These are phyloP conservation scores for Candida xyloterini DNA, from an alignment of 805 yeast genomes.

Conservation along the genomic window DNA sequence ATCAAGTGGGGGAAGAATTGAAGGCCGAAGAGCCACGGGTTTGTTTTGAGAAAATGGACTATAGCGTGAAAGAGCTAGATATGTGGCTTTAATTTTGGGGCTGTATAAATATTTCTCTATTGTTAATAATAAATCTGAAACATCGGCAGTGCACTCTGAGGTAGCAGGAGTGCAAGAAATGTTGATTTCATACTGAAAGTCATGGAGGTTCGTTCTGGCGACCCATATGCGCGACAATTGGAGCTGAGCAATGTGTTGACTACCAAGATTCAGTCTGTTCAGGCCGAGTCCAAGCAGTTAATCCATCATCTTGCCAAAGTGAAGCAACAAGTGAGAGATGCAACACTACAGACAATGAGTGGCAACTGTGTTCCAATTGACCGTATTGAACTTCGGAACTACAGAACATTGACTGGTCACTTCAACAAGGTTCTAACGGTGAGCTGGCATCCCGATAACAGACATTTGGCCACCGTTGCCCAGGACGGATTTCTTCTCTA, in stretches of 20 bases:
- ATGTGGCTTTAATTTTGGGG: conserved; percentile 25
- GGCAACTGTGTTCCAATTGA: conserved; percentile 20
- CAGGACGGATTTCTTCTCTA: conserved; percentile 83
- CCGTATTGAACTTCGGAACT: conserved; percentile 16
- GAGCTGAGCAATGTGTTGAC: conserved; percentile 23
- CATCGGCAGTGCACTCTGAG: conserved; percentile 19
- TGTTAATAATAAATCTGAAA: conserved; percentile 16
- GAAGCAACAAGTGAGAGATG: conserved; percentile 29
- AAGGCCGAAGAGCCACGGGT: conserved; percentile 13
- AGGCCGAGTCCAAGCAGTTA: conserved; percentile 26
- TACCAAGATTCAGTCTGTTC: conserved; percentile 23
- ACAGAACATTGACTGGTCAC: conserved; percentile 56
- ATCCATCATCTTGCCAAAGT: conserved; percentile 26
- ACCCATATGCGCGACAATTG: conserved; percentile 24
- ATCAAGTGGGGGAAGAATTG: conserved; percentile 26
- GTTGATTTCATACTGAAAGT: conserved; percentile 1
- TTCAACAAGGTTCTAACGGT: conserved; percentile 67
- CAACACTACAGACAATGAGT: conserved; percentile 26
- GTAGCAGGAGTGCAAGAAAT: conserved; percentile 7
- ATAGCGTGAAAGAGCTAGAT: conserved; percentile 32
- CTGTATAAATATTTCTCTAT: neutral
- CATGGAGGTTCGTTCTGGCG: conserved; percentile 12
- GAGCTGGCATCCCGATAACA: conserved; percentile 68
- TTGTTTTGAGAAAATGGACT: conserved; percentile 17
- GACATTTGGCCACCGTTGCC: conserved; percentile 63